Conservation (phyloP, 768 basidiomycete genomes). For the Calocera cornea region DNA sequence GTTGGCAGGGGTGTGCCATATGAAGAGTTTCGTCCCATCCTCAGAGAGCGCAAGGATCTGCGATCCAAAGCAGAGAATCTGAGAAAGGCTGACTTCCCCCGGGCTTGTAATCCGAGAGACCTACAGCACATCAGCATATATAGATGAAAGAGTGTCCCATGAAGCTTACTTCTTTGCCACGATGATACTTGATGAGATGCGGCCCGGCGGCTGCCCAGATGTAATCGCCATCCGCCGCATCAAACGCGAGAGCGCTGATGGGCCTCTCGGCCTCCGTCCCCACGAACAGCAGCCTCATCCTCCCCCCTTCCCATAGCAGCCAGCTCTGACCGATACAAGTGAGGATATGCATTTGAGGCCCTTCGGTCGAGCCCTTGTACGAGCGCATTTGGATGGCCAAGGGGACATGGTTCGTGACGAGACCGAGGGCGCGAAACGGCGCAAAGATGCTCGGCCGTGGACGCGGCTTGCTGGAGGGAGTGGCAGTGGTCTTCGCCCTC, state of each 20-base stretch:
- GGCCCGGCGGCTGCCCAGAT: constrained; percentile 69
- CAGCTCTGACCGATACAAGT: constrained; percentile 81
- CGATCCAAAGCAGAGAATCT: constrained; percentile 65
- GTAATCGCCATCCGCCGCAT: constrained; percentile 51
- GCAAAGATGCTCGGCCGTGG: constrained; percentile 45
- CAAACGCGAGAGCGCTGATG: constrained; percentile 59
- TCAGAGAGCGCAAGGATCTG: constrained; percentile 69
- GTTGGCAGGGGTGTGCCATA: constrained; percentile 56
- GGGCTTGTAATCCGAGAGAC: constrained; percentile 50
- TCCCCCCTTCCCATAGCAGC: constrained; percentile 93
- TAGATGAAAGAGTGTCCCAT: neutral
- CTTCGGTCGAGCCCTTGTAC: constrained; percentile 70
- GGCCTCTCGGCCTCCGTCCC: constrained; percentile 70
- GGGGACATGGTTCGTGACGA: constrained; percentile 81
- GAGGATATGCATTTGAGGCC: constrained; percentile 68
- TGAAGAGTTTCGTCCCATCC: constrained; percentile 58
- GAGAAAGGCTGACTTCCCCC: constrained; percentile 43
- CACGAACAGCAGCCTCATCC: constrained; percentile 84
- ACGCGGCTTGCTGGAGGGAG: neutral
- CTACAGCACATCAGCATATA: constrained; percentile 24
- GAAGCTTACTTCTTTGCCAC: constrained; percentile 68
- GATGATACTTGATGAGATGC: constrained; percentile 58
- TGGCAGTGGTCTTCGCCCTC: neutral
- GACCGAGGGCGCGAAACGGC: constrained; percentile 90
- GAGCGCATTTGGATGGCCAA: constrained; percentile 77